Percentiles rank a stretch among this genome's conserved stretches.
These are phyloP conservation scores for Litsea cubeba DNA, from an alignment of 164 flowering plant species.

Conservation along the genomic window DNA sequence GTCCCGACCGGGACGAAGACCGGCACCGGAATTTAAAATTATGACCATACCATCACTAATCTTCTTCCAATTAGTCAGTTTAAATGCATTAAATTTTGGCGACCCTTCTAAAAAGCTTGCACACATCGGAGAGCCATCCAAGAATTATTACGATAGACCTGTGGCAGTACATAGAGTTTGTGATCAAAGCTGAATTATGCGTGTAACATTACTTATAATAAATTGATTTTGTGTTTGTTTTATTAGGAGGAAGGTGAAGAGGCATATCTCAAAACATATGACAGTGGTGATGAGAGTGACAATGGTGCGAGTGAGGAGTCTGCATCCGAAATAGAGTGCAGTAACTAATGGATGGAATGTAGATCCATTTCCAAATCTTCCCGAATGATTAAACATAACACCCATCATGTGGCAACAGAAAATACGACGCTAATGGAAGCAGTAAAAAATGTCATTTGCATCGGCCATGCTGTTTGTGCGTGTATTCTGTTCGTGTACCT, in stretches of 20 bases:
- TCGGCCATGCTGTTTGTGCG: not conserved
- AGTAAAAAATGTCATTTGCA: not conserved
- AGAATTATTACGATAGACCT: not conserved
- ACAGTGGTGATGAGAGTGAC: conserved; percentile 1
- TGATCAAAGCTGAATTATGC: not conserved
- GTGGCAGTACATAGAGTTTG: not conserved
- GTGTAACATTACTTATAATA: too few species aligned
- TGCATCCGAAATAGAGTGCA: not conserved
- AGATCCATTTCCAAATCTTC: not conserved
- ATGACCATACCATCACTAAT: too few species aligned
- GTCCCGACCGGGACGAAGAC: too few species aligned
- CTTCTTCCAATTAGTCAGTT: too few species aligned
- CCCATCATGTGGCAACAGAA: not conserved
- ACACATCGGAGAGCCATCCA: not conserved
- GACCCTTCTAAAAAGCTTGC: not conserved
- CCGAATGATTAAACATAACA: not conserved
- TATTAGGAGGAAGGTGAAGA: conserved; percentile 50
- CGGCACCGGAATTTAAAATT: too few species aligned
- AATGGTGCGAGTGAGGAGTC: not conserved
- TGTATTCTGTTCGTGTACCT: not conserved
- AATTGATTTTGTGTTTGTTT: not conserved
- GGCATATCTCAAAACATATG: conserved; percentile 33
- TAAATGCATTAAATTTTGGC: not conserved
- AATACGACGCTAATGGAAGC: not conserved
- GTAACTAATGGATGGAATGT: not conserved